phyloP scores from a whole-genome alignment of 768 basidiomycete species.

The Lentinula detonsa region DNA sequence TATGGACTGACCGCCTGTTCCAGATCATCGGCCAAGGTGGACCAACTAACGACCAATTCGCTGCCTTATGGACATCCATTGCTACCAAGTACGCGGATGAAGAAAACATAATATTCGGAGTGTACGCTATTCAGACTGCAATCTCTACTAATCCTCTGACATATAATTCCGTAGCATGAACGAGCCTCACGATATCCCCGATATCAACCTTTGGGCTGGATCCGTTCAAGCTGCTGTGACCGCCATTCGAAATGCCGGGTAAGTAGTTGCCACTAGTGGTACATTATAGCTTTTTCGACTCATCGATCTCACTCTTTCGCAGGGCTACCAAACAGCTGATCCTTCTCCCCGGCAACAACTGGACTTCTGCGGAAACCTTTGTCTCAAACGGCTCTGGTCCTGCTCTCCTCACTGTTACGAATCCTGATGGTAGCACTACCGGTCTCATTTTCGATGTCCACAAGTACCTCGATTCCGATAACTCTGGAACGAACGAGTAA shows the following conservation, averaged over 20 bases:
- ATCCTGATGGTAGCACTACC: constrained; percentile 37
- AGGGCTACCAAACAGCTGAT: constrained; percentile 51
- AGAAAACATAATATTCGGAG: constrained; percentile 38
- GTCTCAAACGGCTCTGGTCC: constrained; percentile 44
- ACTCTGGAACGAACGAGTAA: constrained; percentile 27
- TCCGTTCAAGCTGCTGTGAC: constrained; percentile 56
- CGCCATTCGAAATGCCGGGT: constrained; percentile 53
- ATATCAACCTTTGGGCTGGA: constrained; percentile 41
- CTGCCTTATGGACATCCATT: constrained; percentile 44
- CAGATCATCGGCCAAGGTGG: constrained; percentile 61
- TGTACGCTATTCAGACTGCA: constrained; percentile 25
- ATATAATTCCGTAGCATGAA: constrained; percentile 40
- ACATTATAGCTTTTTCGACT: not conserved
- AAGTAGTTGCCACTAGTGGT: not conserved
- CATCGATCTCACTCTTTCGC: not conserved
- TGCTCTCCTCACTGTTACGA: constrained; percentile 37
- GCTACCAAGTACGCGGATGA: constrained; percentile 42
- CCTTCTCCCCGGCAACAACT: constrained; percentile 55
- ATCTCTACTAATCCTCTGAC: not conserved
- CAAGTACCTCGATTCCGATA: constrained; percentile 55
- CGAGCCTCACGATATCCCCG: constrained; percentile 54
- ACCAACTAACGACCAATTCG: constrained; percentile 48
- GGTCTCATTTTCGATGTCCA: constrained; percentile 57
- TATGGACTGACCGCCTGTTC: not conserved
- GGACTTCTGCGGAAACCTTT: constrained; percentile 46